Base-by-base conservation (phyloP, 495 filamentous ascomycete species). In the Choiromyces venosus region DNA sequence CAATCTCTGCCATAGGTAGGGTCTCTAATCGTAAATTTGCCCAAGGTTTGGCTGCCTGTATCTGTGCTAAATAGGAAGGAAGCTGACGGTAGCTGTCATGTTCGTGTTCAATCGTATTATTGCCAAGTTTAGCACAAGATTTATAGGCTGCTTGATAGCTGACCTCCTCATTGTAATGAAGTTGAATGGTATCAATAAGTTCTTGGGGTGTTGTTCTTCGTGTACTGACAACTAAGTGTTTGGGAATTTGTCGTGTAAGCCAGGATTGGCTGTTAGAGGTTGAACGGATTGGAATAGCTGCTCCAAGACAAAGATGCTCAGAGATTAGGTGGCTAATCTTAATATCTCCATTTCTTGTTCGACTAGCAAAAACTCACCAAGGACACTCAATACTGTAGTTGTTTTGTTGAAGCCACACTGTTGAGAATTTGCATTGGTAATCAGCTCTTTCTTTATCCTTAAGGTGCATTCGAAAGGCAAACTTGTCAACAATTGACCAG, bases 181-280 rank as follows among this genome's bases (percentile, higher is more conserved):
- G 8, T 44, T 67, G 65, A 5, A 72, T 72, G 0, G 39, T 72
- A 36, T 72, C n/a, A 19, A n/a, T n/a, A n/a, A n/a, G n/a, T n/a
- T n/a, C n/a, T n/a, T n/a, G n/a, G n/a, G n/a, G n/a, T n/a, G n/a
- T 46, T 1, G 38, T 67, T 0, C 39, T 72, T 25, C 67, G 66
- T 67, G 66, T 72, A 4, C 39, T 67, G 1, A 72, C 19, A 42
- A 67, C 39, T 1, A 72, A 6, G 25, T 72, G 65, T 19, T 72
- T 67, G 37, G 70, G 70, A 4, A 72, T 72, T 1, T 67, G 64
- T 14, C 39, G 10, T 18, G 9, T 25, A 5, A 72, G 29, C 64
- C 70, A 72, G 29, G 65, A 46, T 29, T 67, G 70, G 29, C 25
- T 66, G 18, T 72, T 72, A 35, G 21, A 67, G 25, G 56, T 19